Conservation (phyloP, 2,329 filamentous ascomycete genomes). For the Phialemoniopsis sp. region DNA sequence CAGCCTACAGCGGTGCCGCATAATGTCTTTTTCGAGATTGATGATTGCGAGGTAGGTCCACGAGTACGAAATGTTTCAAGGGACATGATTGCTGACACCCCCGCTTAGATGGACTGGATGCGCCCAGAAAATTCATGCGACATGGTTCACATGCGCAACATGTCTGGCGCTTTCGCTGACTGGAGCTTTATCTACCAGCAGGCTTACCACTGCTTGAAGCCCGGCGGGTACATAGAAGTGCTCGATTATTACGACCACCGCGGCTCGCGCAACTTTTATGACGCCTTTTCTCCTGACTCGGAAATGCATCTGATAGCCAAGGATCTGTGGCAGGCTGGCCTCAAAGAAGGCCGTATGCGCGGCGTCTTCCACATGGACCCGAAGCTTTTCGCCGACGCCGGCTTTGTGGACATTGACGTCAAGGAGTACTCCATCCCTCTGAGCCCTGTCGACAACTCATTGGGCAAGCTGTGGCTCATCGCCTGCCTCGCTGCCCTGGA, state of each 20-base stretch:
- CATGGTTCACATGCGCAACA: slow-evolving; percentile 51
- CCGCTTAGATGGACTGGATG: slow-evolving; percentile 42
- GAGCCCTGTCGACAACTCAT: slow-evolving; percentile 32
- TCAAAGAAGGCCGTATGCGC: slow-evolving; percentile 18
- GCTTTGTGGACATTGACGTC: slow-evolving; percentile 39
- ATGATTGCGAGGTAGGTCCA: slow-evolving; percentile 46
- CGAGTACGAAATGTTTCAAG: not conserved
- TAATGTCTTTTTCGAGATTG: slow-evolving; percentile 57
- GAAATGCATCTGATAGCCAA: slow-evolving; percentile 30
- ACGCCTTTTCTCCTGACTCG: slow-evolving; percentile 27
- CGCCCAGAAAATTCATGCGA: slow-evolving; percentile 47
- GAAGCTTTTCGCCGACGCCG: slow-evolving; percentile 28
- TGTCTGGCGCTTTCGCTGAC: slow-evolving; percentile 52
- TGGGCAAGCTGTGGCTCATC: slow-evolving; percentile 39
- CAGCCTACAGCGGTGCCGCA: slow-evolving; percentile 52
- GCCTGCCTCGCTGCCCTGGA: slow-evolving; percentile 35
- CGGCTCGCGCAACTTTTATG: slow-evolving; percentile 20
- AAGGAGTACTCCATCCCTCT: slow-evolving; percentile 40
- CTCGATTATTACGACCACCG: slow-evolving; percentile 31
- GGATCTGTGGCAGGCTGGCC: slow-evolving; percentile 35
- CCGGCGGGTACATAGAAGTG: slow-evolving; percentile 49
- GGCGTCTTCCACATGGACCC: slow-evolving; percentile 13
- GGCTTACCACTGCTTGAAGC: slow-evolving; percentile 45
- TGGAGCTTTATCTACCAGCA: slow-evolving; percentile 52
- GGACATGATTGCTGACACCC: not conserved